Base-by-base conservation (phyloP, 306 rosid species). In the Elaeagnus macrophylla region DNA sequence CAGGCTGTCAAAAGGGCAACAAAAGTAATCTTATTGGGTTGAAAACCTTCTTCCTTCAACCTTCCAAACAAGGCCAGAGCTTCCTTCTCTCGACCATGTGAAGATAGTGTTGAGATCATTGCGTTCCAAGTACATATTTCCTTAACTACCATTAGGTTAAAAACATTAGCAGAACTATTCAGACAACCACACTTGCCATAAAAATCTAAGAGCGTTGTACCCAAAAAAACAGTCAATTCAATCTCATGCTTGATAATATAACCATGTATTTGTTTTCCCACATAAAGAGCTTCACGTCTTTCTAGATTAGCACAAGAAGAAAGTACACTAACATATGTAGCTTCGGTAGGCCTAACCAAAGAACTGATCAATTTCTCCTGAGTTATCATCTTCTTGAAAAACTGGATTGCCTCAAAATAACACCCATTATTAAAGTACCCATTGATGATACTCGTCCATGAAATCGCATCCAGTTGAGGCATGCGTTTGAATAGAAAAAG, bases 51-150 rank as follows among this genome's bases (percentile, higher is more conserved):
- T 12, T 13, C 48, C 72, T 68, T 81, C 84, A 90, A 73, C 17
- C 62, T 40, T 45, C 62, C 83, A 74, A 83, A 86, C 81, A 77
- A 39, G 53, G 74, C 75, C 37, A 86, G 39, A 51, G 88, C 88
- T 51, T 83, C 77, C 62, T 54, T 67, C 82, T 77, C 95, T 48
- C 62, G 71, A 19, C 91, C 81, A 76, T 86, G 78, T 51, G 83
- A 77, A 59, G 94, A 74, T 48, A 83, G 64, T 0, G 84, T 69
- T 56, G 86, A 77, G 56, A 90, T 79, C 94, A 90, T 86, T 37
- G 84, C 90, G 67, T 86, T 90, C 95, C 94, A 86, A 53, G 83
- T 64, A 64, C 94, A 90, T 9, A 77, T 77, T 66, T 76, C 77
- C 65, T 56, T 83, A 18, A 53, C 46, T 16, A 10, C 56, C 80